Evolutionary conservation across 129 eudicot species (phyloP).

Genomic region (Centaurea solstitialis): DNA sequence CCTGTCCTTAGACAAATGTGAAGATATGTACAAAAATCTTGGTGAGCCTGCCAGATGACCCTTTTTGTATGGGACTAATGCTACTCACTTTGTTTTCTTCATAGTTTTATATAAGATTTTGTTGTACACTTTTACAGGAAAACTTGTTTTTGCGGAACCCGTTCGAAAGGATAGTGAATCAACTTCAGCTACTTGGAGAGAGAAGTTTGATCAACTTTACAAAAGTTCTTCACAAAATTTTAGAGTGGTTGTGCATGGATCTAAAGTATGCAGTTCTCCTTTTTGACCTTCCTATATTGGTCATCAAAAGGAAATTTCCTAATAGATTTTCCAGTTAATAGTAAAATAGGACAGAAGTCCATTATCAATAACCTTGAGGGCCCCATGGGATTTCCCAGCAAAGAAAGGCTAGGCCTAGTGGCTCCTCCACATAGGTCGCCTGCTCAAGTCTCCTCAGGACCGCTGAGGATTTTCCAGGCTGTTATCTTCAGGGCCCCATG

Average conservation of each 20-base stretch:
- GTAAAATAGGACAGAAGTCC: background rate
- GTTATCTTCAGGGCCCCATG: background rate
- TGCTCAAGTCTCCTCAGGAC: no score
- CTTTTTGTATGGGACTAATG: constrained; percentile 1
- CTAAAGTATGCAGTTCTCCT: constrained; percentile 60
- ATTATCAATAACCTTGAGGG: background rate
- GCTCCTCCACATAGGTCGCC: background rate
- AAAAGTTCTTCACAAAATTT: constrained; percentile 95
- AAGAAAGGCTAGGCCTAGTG: background rate
- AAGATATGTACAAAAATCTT: constrained; percentile 90
- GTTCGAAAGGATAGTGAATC: constrained; percentile 90
- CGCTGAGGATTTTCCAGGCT: no score
- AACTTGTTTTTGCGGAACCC: constrained; percentile 93
- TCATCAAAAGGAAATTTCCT: background rate
- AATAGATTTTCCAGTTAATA: background rate
- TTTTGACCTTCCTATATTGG: constrained; percentile 1
- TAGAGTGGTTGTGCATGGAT: constrained; percentile 96
- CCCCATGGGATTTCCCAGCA: background rate
- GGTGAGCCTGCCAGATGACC: constrained; percentile 46
- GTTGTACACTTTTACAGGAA: constrained; percentile 50
- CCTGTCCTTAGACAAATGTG: constrained; percentile 86
- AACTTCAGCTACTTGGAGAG: constrained; percentile 98
- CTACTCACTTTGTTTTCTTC: background rate
- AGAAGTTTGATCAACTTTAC: constrained; percentile 86
- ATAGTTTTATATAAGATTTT: background rate